These are phyloP conservation scores for Leccinum broughii DNA, from an alignment of 768 basidiomycete genomes.

Conservation along the genomic window DNA sequence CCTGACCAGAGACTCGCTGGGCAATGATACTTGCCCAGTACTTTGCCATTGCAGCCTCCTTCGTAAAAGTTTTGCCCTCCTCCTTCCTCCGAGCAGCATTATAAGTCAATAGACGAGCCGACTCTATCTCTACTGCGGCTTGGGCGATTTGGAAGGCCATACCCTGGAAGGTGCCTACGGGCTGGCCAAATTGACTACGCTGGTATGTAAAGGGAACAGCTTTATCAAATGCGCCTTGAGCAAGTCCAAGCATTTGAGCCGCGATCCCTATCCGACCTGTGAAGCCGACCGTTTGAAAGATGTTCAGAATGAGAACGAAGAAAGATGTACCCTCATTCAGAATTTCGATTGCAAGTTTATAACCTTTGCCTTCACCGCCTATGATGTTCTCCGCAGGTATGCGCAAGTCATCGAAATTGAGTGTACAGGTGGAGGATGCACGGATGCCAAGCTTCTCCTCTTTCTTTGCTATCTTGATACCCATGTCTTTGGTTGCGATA, in stretches of 20 bases:
- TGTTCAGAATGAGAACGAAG: background rate
- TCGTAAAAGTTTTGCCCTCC: slow-evolving; percentile 80
- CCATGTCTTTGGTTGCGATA: slow-evolving; percentile 94
- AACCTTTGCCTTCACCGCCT: slow-evolving; percentile 89
- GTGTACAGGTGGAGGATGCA: slow-evolving; percentile 91
- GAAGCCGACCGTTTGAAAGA: background rate
- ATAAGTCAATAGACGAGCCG: slow-evolving; percentile 89
- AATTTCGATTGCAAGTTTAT: slow-evolving; percentile 97
- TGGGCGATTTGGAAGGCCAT: slow-evolving; percentile 95
- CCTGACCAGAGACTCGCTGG: slow-evolving; percentile 80
- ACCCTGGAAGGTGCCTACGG: slow-evolving; percentile 93
- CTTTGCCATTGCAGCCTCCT: slow-evolving; percentile 99
- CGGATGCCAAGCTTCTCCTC: slow-evolving; percentile 98
- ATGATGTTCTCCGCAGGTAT: slow-evolving; percentile 86
- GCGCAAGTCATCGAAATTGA: slow-evolving; percentile 93
- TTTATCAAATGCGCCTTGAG: slow-evolving; percentile 96
- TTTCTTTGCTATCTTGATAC: slow-evolving; percentile 96
- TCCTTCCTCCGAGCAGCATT: slow-evolving; percentile 96
- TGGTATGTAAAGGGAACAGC: slow-evolving; percentile 94
- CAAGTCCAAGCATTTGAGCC: slow-evolving; percentile 97
- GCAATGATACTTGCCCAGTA: slow-evolving; percentile 89
- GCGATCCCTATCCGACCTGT: slow-evolving; percentile 93
- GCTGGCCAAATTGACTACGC: slow-evolving; percentile 91
- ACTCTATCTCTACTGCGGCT: slow-evolving; percentile 87
- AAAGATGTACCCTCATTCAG: slow-evolving; percentile 74